phyloP scores from a whole-genome alignment of 495 filamentous ascomycete genomes.

The Penicillium odoratum region DNA sequence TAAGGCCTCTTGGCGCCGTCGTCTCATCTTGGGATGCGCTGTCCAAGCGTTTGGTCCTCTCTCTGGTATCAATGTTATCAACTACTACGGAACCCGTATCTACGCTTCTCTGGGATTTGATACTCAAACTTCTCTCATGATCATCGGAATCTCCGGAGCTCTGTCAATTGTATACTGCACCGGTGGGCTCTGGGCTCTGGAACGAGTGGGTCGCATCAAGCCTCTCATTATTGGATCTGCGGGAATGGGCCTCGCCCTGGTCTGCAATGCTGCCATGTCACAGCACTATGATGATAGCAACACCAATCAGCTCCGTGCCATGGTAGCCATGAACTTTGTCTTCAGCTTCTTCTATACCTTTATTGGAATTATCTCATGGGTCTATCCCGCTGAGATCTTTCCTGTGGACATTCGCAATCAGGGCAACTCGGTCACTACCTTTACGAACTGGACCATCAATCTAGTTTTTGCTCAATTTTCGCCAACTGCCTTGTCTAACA shows the following conservation, averaged over 20 bases:
- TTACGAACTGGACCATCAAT: slow-evolving; percentile 56
- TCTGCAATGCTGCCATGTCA: slow-evolving; percentile 49
- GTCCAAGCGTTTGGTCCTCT: slow-evolving; percentile 54
- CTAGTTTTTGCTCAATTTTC: slow-evolving; percentile 56
- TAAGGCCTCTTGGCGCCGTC: slow-evolving; percentile 43
- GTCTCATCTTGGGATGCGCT: slow-evolving; percentile 54
- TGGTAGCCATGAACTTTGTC: slow-evolving; percentile 57
- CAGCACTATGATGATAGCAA: slow-evolving; percentile 30
- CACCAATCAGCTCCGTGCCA: slow-evolving; percentile 46
- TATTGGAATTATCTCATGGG: slow-evolving; percentile 55
- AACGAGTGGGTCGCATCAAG: slow-evolving; percentile 51
- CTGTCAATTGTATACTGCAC: slow-evolving; percentile 50
- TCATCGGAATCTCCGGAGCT: slow-evolving; percentile 52
- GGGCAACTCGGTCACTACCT: slow-evolving; percentile 51
- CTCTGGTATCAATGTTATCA: slow-evolving; percentile 53
- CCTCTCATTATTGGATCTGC: slow-evolving; percentile 50
- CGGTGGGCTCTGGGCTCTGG: slow-evolving; percentile 49
- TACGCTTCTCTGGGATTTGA: slow-evolving; percentile 48
- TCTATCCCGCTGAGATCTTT: slow-evolving; percentile 58
- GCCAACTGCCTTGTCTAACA: slow-evolving; percentile 48
- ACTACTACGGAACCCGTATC: slow-evolving; percentile 50
- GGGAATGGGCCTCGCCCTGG: slow-evolving; percentile 51
- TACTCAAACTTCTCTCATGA: slow-evolving; percentile 48
- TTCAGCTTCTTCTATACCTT: slow-evolving; percentile 57
- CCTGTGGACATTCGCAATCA: slow-evolving; percentile 53